Conservation (phyloP, 495 filamentous ascomycete species). For the Tuber melanosporum region DNA sequence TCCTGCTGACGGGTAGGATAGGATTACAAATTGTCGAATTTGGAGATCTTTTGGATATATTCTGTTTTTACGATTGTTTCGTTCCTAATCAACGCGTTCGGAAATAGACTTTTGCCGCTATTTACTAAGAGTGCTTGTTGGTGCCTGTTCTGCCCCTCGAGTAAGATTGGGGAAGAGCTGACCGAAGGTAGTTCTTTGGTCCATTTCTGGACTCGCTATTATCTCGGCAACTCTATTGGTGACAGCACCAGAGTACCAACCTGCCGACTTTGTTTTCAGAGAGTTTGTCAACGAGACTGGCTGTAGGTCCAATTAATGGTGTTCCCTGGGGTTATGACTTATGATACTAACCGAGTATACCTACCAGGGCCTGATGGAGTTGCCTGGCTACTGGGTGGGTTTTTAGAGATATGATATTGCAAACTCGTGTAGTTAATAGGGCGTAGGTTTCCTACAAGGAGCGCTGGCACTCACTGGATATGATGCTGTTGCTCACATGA, state of each 20-base stretch:
- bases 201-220: conserved; percentile 58
- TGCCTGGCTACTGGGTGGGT: conserved; percentile 46
- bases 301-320: conserved; percentile 41
- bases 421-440: not conserved
- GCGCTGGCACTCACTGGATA: conserved; percentile 52
- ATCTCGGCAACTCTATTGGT: conserved; percentile 62
- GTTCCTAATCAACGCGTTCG: conserved; percentile 62
- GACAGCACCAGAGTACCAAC: conserved; percentile 56
- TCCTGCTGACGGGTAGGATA: not conserved
- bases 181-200: conserved; percentile 55
- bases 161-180: conserved; percentile 15
- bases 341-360: conserved; percentile 2
- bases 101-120: conserved; percentile 56
- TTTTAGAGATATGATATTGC: not conserved
- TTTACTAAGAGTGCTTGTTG: conserved; percentile 53
- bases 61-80: conserved; percentile 58
- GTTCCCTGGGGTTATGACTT: conserved; percentile 12
- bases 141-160: conserved; percentile 35
- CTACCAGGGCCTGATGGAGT: conserved; percentile 47
- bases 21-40: not conserved
- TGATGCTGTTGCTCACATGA: conserved; percentile 52
- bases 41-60: conserved; percentile 48
- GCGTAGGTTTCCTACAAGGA: conserved; percentile 50
- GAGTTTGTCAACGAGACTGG: conserved; percentile 48
- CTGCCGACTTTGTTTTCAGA: conserved; percentile 52